Conservation (phyloP, 305 asterid genomes). For the Solanum hybrid region DNA sequence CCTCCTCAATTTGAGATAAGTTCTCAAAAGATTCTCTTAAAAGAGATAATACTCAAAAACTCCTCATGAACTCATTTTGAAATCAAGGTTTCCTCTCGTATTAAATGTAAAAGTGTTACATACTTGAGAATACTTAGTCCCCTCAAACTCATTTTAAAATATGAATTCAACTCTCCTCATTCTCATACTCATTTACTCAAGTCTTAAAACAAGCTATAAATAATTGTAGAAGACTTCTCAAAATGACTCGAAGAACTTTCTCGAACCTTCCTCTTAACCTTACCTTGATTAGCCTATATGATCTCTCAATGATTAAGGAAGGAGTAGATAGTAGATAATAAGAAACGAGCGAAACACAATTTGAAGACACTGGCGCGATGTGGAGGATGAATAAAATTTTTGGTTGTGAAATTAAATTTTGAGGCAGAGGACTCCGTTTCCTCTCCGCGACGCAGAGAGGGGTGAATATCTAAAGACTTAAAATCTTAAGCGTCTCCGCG, state of each 20-base stretch:
- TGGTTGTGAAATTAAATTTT: neutral
- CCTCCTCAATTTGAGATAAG: neutral
- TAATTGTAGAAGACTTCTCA: neutral
- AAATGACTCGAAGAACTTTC: neutral
- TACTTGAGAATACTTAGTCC: neutral
- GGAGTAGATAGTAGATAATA: neutral
- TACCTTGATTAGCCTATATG: neutral
- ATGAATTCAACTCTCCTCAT: neutral
- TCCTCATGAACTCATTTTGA: neutral
- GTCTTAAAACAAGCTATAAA: neutral
- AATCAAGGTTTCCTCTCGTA: neutral
- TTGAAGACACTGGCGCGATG: neutral
- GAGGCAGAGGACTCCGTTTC: neutral
- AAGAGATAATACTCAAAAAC: neutral
- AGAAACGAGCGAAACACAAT: neutral
- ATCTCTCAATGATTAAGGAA: neutral
- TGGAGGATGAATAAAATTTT: neutral
- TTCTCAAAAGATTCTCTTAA: neutral
- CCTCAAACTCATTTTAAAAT: neutral
- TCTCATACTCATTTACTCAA: no score
- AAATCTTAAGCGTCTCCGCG: neutral
- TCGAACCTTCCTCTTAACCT: neutral
- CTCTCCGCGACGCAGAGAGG: neutral
- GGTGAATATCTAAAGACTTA: neutral
- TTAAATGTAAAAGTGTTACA: neutral